Evolutionary conservation across 2,329 filamentous ascomycete genomes (phyloP).

Genomic region (Coniochaeta sp.): DNA sequence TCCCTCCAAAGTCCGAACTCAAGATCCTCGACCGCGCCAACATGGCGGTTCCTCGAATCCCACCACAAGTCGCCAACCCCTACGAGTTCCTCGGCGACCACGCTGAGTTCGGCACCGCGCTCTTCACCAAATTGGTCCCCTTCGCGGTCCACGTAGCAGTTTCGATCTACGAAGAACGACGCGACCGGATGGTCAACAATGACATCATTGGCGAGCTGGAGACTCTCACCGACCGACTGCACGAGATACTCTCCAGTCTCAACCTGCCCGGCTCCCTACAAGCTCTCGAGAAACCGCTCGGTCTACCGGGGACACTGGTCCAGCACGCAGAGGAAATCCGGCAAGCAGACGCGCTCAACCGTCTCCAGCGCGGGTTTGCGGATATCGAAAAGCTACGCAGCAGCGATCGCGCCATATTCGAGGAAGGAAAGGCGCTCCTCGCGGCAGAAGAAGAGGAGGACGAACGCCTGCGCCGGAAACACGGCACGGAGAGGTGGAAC

Average conservation of each 20-base stretch:
- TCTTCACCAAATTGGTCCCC: conserved; percentile 88
- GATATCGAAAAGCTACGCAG: conserved; percentile 87
- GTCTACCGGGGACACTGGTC: conserved; percentile 74
- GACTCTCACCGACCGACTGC: conserved; percentile 68
- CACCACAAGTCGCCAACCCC: conserved; percentile 75
- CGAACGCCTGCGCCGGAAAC: conserved; percentile 63
- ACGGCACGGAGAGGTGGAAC: conserved; percentile 81
- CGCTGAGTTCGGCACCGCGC: conserved; percentile 71
- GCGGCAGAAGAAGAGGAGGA: conserved; percentile 80
- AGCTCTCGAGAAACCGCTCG: conserved; percentile 88
- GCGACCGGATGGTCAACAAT: conserved; percentile 85
- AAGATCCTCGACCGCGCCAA: conserved; percentile 78
- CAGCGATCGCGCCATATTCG: conserved; percentile 69
- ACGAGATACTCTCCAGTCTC: conserved; percentile 71
- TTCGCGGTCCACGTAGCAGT: conserved; percentile 94
- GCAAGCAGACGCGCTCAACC: conserved; percentile 77
- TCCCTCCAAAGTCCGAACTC: conserved; percentile 83
- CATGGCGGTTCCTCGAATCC: conserved; percentile 77
- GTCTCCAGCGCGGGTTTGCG: conserved; percentile 71
- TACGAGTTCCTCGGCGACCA: conserved; percentile 74
- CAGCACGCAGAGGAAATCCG: conserved; percentile 92
- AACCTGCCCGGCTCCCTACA: conserved; percentile 90
- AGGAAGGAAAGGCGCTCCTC: conserved; percentile 74
- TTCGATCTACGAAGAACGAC: conserved; percentile 87
- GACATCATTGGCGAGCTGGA: conserved; percentile 82